Base-by-base conservation (phyloP, 129 eudicot genomes). In the Silybum marianum region DNA sequence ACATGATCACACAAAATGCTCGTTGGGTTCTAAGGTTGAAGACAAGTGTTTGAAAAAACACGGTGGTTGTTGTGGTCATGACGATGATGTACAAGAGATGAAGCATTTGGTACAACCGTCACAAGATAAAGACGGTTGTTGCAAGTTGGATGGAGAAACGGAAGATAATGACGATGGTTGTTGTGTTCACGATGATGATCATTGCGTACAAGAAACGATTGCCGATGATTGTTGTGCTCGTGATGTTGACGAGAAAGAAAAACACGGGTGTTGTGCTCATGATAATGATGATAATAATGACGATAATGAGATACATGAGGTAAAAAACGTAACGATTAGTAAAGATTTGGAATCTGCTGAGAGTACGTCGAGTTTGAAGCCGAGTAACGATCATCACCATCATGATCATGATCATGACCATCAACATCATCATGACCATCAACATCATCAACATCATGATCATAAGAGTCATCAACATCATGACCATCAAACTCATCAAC, bases 301-400 rank as follows among this genome's bases (percentile, higher is more conserved):
- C 2, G 30, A 26, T 26, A 68, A 28, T 10, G 86, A 63, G 22
- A 83, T 83, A 72, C 83, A 44, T 14, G 86, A 83, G 66, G 82
- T 83, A 60, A 82, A 82, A 28, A 66, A 21, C 8, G 60, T 72
- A 18, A 74, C 46, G 6, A 28, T n/a, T 24, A 13, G 18, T 2
- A 81, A 71, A 83, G 86, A 77, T 83, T 40, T 71, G 78, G 86
- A 83, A 62, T 76, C 66, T 6, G 72, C 58, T 48, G 80, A 74
- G 23, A 81, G 42, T 18, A 23, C 74, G 22, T 22, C 72, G 1
- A 51, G 24, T 10, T 68, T 25, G 51, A 26, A 48, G 32, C 16
- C 77, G 11, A 76, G 28, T 54, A 54, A 60, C 62, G n/a, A 58
- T 32, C 36, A 32, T 32, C 36, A 32, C 36, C 36, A 38, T 38